Percentiles rank a stretch among this genome's conserved stretches.
phyloP scores from a whole-genome alignment of 331 rosid genomes.

The Stylosanthes scabra region DNA sequence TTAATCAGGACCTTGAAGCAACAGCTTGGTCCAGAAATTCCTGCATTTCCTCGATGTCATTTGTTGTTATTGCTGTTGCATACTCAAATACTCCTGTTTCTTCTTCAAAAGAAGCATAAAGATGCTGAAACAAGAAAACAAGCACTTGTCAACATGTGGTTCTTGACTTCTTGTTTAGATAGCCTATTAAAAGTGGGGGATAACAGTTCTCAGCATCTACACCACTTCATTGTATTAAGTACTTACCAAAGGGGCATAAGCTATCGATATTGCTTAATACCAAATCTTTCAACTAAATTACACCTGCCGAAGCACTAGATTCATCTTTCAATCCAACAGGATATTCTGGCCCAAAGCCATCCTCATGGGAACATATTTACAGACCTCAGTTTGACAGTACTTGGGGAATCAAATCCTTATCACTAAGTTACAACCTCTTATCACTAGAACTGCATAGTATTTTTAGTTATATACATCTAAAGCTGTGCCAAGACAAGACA shows the following conservation, averaged over 20 bases:
- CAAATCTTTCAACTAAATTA: neutral
- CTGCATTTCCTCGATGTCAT: slow-evolving; percentile 90
- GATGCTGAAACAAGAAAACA: slow-evolving; percentile 62
- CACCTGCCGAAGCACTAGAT: neutral
- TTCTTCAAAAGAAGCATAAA: slow-evolving; percentile 75
- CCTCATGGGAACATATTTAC: too few relatives aligned
- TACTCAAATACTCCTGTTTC: slow-evolving; percentile 80
- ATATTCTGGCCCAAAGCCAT: too few relatives aligned
- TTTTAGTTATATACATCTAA: slow-evolving; percentile 3
- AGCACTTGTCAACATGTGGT: slow-evolving; percentile 26
- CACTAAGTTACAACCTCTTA: too few relatives aligned
- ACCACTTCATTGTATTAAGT: slow-evolving; percentile 19
- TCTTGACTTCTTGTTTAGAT: neutral
- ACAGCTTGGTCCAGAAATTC: slow-evolving; percentile 81
- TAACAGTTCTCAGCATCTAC: slow-evolving; percentile 10
- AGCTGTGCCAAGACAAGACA: slow-evolving; percentile 18
- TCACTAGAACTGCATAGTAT: neutral
- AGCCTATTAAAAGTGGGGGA: neutral
- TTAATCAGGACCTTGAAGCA: slow-evolving; percentile 60
- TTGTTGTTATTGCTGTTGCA: slow-evolving; percentile 89
- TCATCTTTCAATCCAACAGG: neutral
- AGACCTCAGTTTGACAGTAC: too few relatives aligned
- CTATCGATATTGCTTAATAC: too few relatives aligned
- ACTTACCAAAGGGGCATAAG: slow-evolving; percentile 11
- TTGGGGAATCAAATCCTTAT: too few relatives aligned